These are phyloP conservation scores for Talaromyces sp. DNA, from an alignment of 2,329 filamentous ascomycete genomes.

Conservation along the genomic window DNA sequence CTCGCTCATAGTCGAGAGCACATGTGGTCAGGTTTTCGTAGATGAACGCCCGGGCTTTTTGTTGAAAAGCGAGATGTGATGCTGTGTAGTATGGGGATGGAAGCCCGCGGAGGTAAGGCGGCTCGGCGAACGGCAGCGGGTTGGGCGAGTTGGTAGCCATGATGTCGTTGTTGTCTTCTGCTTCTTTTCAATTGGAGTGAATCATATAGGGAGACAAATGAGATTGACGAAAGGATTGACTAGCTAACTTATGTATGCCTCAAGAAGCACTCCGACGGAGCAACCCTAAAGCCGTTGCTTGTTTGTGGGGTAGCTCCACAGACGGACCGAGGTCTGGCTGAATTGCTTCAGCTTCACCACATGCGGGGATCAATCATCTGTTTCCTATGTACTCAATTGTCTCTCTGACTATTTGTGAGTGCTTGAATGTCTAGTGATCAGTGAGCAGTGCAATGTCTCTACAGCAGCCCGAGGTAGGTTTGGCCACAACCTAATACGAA, in stretches of 20 bases:
- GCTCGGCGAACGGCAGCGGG: constrained; percentile 66
- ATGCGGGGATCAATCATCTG: background rate
- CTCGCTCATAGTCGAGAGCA: constrained; percentile 67
- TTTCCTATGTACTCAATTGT: background rate
- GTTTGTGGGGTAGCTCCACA: constrained; percentile 15
- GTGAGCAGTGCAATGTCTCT: background rate
- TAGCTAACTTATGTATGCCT: background rate
- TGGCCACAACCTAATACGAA: background rate
- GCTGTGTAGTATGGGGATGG: constrained; percentile 69
- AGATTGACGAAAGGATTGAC: background rate
- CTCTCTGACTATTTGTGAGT: background rate
- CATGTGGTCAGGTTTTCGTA: constrained; percentile 59
- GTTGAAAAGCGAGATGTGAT: constrained; percentile 64
- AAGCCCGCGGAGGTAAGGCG: constrained; percentile 65
- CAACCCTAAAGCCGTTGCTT: background rate
- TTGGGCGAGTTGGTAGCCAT: constrained; percentile 23
- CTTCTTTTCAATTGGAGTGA: background rate
- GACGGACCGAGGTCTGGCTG: constrained; percentile 8
- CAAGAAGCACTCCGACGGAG: background rate
- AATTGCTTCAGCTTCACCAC: background rate
- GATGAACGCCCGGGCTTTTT: constrained; percentile 63
- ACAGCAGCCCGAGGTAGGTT: background rate
- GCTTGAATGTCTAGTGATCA: no score
- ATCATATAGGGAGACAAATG: background rate
- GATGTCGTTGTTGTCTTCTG: background rate